phyloP scores from a whole-genome alignment of 164 flowering plant species.

The grape (Vitis vinifera) region DNA sequence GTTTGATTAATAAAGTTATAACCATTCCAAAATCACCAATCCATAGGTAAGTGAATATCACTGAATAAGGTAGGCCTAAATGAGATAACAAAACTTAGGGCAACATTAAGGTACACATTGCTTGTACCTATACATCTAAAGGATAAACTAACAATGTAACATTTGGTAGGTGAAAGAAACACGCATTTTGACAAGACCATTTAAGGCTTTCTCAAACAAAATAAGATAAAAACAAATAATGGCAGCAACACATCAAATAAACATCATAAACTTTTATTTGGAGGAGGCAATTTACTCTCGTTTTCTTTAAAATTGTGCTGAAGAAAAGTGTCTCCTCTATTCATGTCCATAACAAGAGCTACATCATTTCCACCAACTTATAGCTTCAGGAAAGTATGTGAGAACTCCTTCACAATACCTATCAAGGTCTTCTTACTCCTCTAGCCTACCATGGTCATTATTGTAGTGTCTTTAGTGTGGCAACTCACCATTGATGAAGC shows the following conservation, averaged over 20 bases:
- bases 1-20: too few relatives aligned
- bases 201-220: too few relatives aligned
- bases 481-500: conserved; percentile 55
- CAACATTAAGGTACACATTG: too few relatives aligned
- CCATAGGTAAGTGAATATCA: too few relatives aligned
- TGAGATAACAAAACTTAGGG: too few relatives aligned
- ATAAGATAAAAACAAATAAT: too few relatives aligned
- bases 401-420: conserved; percentile 64
- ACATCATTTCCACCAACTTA: conserved; percentile 59
- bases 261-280: conserved; percentile 3
- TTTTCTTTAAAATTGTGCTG: conserved; percentile 37
- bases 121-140: too few relatives aligned
- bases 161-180: too few relatives aligned
- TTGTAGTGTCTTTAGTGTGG: conserved; percentile 41
- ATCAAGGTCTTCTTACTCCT: conserved; percentile 56
- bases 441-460: conserved; percentile 46
- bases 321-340: conserved; percentile 27
- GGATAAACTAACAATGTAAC: too few relatives aligned
- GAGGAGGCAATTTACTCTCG: conserved; percentile 43
- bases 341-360: conserved; percentile 63
- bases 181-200: too few relatives aligned
- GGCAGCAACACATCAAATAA: neutral
- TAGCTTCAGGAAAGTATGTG: conserved; percentile 78
- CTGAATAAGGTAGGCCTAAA: too few relatives aligned
- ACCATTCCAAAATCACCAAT: too few relatives aligned